These are phyloP conservation scores for Penstemon eatonii DNA, from an alignment of 257 asterid species.

Conservation along the genomic window DNA sequence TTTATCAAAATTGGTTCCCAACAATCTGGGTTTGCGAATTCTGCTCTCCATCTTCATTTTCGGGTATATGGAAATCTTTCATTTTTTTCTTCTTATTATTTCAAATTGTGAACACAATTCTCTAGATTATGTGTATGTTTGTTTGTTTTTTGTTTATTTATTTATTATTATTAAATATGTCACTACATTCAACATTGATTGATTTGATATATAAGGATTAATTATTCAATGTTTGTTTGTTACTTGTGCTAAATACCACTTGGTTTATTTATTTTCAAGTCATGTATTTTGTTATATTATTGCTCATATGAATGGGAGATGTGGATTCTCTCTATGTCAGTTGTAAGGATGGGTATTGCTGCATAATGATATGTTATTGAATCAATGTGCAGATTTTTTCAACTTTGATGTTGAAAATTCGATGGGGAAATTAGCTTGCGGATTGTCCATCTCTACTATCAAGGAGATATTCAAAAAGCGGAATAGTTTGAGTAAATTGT, in stretches of 20 bases:
- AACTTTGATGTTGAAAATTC: not conserved
- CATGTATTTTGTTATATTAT: too few species aligned
- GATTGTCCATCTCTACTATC: not conserved
- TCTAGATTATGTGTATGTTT: not conserved
- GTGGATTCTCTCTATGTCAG: too few species aligned
- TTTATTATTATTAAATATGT: too few species aligned
- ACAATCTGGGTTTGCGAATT: not conserved
- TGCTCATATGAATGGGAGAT: too few species aligned
- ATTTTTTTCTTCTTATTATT: not conserved
- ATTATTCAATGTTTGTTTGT: not conserved
- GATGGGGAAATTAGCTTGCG: not conserved
- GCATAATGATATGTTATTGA: too few species aligned
- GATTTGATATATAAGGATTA: not conserved
- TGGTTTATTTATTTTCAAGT: not conserved
- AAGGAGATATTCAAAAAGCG: not conserved
- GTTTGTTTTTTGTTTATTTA: too few species aligned
- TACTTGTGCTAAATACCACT: not conserved
- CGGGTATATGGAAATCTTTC: not conserved
- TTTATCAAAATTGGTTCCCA: too few species aligned
- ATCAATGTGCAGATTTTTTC: not conserved
- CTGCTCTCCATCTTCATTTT: not conserved
- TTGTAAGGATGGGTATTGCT: too few species aligned
- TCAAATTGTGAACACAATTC: not conserved
- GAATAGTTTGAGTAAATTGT: not conserved
- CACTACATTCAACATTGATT: too few species aligned